These are phyloP conservation scores for Clarireedia hainanense DNA, from an alignment of 2,329 filamentous ascomycete genomes.

Conservation along the genomic window DNA sequence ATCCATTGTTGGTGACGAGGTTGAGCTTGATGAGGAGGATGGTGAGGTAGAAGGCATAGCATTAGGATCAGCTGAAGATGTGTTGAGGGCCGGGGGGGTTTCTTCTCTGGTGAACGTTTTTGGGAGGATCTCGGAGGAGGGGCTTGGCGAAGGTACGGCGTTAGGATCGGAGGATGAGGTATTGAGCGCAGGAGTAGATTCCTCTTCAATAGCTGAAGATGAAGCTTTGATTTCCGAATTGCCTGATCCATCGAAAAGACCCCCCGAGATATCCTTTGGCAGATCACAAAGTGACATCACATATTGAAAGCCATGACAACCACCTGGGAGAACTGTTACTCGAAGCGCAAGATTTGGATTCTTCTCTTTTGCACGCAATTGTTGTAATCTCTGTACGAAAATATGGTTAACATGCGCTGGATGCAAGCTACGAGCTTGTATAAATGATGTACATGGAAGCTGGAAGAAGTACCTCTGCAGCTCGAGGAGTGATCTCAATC, in stretches of 20 bases:
- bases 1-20: slow-evolving; percentile 30
- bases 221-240: background rate
- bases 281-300: slow-evolving; percentile 76
- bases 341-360: slow-evolving; percentile 83
- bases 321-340: slow-evolving; percentile 85
- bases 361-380: slow-evolving; percentile 50
- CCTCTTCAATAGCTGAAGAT: slow-evolving; percentile 19
- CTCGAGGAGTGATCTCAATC: slow-evolving; percentile 76
- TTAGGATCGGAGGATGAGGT: slow-evolving; percentile 16
- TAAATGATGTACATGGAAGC: background rate
- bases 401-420: background rate
- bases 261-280: slow-evolving; percentile 30
- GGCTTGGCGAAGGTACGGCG: background rate
- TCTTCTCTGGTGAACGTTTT: too few species aligned
- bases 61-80: slow-evolving; percentile 16
- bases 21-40: background rate
- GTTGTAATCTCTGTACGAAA: slow-evolving; percentile 28
- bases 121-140: background rate
- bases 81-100: slow-evolving; percentile 9
- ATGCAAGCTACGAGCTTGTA: background rate
- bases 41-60: slow-evolving; percentile 7
- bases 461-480: slow-evolving; percentile 55
- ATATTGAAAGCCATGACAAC: slow-evolving; percentile 98
- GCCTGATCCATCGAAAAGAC: background rate
- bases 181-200: slow-evolving; percentile 14